Base-by-base conservation (phyloP, 2,329 filamentous ascomycete species). In the Penicillium hordei region DNA sequence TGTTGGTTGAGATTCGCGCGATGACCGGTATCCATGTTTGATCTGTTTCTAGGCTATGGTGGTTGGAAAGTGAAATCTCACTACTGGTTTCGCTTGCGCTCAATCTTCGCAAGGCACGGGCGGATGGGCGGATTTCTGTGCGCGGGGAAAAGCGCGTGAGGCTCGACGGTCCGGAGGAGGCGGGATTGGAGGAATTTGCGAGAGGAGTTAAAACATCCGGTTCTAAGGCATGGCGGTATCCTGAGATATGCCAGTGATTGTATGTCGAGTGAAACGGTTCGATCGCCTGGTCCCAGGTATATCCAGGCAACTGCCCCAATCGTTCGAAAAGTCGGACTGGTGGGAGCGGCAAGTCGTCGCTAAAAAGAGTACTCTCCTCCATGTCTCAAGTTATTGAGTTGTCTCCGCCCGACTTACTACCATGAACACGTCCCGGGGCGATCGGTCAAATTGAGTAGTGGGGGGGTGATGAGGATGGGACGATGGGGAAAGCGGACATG, bases 231-330 rank as follows among this genome's bases (percentile, higher is more conserved):
- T 86, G 66, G 77, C 86, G 71, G 46, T 78, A 70, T 53, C 88
- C 89, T 63, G 81, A 84, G 66, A 89, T 82, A 73, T 90, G 87
- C 91, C 93, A 97, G 78, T 93, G 92, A 73, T 95, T 91, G 76
- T 96, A 97, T 67, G 87, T 91, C 50, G 84, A 77, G 62, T 78
- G 76, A 52, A 78, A 75, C 9, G 76, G 76, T 50, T 74, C 72
- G 60, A 73, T 63, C 17, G 83, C 81, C 64, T 90, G 88, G 73
- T 92, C 88, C 89, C 89, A 93, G 7, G 83, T 85, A 71, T 91
- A 92, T 52, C 89, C 89, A 45, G 87, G 82, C 63, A 93, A 82
- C 71, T 90, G 88, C 61, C 84, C 82, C 64, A 93, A 81, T 50
- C 89, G 85, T 72, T 92, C 88, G 66, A 87, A 89, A 52, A 93